Conservation (phyloP, 176 grass and related monocot species). For the Areca catechu region DNA sequence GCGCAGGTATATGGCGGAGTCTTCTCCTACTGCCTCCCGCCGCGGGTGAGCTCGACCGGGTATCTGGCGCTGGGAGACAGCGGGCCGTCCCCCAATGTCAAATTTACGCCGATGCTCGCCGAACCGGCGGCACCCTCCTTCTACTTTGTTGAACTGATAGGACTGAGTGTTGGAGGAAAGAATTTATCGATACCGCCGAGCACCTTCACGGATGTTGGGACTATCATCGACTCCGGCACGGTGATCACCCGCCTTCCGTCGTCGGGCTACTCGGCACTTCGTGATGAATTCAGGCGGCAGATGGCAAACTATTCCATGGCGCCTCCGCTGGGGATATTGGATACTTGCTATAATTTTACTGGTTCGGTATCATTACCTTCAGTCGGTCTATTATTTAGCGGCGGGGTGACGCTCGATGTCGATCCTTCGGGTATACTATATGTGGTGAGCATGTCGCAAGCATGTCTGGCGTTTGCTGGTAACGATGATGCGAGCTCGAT, state of each 20-base stretch:
- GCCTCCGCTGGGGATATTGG: background rate
- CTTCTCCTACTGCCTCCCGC: slow-evolving; percentile 45
- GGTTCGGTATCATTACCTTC: slow-evolving; percentile 16
- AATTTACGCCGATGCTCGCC: slow-evolving; percentile 17
- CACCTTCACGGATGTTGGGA: background rate
- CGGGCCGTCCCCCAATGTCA: background rate
- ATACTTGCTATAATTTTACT: slow-evolving; percentile 45
- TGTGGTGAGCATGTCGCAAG: background rate
- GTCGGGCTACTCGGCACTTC: slow-evolving; percentile 20
- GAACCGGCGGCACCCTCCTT: background rate
- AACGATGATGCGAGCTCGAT: background rate
- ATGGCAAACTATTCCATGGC: slow-evolving; percentile 23
- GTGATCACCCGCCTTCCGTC: slow-evolving; percentile 27
- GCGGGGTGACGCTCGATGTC: slow-evolving; percentile 17
- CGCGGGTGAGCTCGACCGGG: slow-evolving; percentile 20
- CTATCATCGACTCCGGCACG: slow-evolving; percentile 40
- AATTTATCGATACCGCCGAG: background rate
- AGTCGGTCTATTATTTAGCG: slow-evolving; percentile 19
- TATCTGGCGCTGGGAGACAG: slow-evolving; percentile 25
- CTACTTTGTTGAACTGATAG: slow-evolving; percentile 26
- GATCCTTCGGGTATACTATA: background rate
- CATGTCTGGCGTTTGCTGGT: slow-evolving; percentile 27
- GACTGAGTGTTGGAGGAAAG: slow-evolving; percentile 19
- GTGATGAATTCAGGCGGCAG: slow-evolving; percentile 13
- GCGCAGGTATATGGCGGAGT: background rate